phyloP scores from a whole-genome alignment of 208 protist species.

The Trypanosoma scelopori region DNA sequence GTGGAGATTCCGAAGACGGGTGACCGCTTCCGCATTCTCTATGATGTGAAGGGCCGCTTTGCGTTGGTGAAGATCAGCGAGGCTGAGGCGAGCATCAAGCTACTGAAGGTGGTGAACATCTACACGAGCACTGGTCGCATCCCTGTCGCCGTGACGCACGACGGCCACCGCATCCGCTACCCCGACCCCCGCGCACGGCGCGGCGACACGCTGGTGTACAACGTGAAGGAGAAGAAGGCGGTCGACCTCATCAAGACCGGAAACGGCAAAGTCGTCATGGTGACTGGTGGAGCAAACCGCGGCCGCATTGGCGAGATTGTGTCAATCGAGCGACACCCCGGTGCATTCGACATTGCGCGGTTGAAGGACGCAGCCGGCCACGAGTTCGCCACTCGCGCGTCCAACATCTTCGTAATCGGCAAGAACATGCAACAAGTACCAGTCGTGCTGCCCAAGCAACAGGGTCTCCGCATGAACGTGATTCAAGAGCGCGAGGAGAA shows the following conservation, averaged over 20 bases:
- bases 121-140: slow-evolving; percentile 92
- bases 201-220: slow-evolving; percentile 98
- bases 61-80: slow-evolving; percentile 94
- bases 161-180: slow-evolving; percentile 99
- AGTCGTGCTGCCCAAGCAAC: slow-evolving; percentile 95
- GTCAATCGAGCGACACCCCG: slow-evolving; percentile 92
- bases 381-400: slow-evolving; percentile 97
- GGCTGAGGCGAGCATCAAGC: slow-evolving; percentile 96
- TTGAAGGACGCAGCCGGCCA: slow-evolving; percentile 91
- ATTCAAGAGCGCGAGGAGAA: slow-evolving; percentile 88
- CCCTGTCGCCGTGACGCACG: slow-evolving; percentile 98
- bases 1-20: slow-evolving; percentile 97
- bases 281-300: slow-evolving; percentile 97
- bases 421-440: slow-evolving; percentile 85
- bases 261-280: slow-evolving; percentile 94
- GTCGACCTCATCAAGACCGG: slow-evolving; percentile 90
- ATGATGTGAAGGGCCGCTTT: slow-evolving; percentile 99
- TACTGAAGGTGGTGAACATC: slow-evolving; percentile 94
- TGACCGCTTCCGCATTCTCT: slow-evolving; percentile 98
- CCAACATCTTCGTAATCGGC: slow-evolving; percentile 99
- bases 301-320: slow-evolving; percentile 98
- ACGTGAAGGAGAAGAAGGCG: slow-evolving; percentile 95
- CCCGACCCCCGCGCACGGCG: slow-evolving; percentile 95
- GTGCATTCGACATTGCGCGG: slow-evolving; percentile 98
- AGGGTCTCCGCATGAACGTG: slow-evolving; percentile 94